Conservation (phyloP, 1,139 yeast species). For the Candida tropicalis region DNA sequence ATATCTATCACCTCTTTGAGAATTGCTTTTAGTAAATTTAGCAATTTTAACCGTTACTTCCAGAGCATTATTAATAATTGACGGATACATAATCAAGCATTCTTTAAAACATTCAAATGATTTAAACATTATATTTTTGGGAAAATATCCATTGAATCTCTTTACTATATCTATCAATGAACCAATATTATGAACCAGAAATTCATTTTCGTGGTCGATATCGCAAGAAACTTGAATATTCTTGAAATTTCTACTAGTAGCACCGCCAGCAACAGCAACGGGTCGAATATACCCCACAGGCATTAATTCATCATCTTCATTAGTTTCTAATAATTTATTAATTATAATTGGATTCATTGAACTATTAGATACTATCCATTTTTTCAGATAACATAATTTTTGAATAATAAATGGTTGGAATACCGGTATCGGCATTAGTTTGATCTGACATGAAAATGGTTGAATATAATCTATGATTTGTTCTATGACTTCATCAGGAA, state of each 20-base stretch:
- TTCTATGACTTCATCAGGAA: background rate
- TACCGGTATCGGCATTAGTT: constrained; percentile 1
- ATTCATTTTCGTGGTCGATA: background rate
- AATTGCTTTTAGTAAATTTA: background rate
- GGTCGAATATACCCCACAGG: background rate
- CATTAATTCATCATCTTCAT: background rate
- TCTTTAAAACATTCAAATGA: background rate
- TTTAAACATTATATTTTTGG: background rate
- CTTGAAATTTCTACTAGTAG: background rate
- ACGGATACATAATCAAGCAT: background rate
- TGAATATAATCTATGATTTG: constrained; percentile 1
- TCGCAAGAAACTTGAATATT: background rate
- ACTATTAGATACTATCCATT: background rate
- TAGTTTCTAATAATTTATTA: background rate
- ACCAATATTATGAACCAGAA: background rate
- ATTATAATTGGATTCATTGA: background rate
- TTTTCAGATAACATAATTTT: background rate
- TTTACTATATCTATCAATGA: background rate
- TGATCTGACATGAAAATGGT: background rate
- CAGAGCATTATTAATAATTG: background rate
- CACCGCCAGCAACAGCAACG: too few relatives aligned
- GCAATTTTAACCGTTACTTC: background rate
- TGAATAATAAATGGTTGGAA: background rate
- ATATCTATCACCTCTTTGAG: background rate
- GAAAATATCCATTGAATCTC: background rate